Evolutionary conservation across 208 protist genomes (phyloP), one percentile per base, ranked within the genome.

Genomic region (Trichomonas gallinae): DNA sequence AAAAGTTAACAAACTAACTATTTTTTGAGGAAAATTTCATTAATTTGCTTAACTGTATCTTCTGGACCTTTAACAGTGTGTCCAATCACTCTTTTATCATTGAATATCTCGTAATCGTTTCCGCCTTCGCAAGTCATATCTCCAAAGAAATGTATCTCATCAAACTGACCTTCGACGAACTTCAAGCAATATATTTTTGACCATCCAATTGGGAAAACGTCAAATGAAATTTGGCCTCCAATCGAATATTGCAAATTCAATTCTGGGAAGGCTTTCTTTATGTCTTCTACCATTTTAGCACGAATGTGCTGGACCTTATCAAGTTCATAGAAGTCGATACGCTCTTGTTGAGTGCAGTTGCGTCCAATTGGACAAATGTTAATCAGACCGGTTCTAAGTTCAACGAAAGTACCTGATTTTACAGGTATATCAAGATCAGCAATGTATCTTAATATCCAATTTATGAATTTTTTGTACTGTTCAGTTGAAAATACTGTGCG

Each of bases 61-160:
- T 96, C 96, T 85, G 96, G 96, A 44, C 44, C 88, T 42, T 85
- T 97, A 31, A 97, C 97, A 10, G 96, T 97, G 40, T 97, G 97
- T 11, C 97, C 97, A 31, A 96, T 96, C 10, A 96, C 97, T 31
- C 97, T 97, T 42, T 97, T 96, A 97, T 99, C 97, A 0, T 63
- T 97, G 97, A 98, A 99, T 96, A 99, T 99, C 97, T 99, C 99
- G 97, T 99, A 99, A 98, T 99, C 99, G 98, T 99, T 99, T 38
- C 99, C 99, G 96, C 99, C 99, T 96, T 98, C n/a, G 31, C 96
- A 97, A 11, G 99, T 99, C 98, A 99, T 99, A 97, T 99, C 99
- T 63, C 99, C 99, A 97, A 99, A 99, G 97, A 99, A 99, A 97
- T 99, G 98, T 97, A 99, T 99, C 36, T 98, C 97, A 23, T 98